phyloP scores from a whole-genome alignment of 23 red algal genomes.

The Gracilaria gracilis region DNA sequence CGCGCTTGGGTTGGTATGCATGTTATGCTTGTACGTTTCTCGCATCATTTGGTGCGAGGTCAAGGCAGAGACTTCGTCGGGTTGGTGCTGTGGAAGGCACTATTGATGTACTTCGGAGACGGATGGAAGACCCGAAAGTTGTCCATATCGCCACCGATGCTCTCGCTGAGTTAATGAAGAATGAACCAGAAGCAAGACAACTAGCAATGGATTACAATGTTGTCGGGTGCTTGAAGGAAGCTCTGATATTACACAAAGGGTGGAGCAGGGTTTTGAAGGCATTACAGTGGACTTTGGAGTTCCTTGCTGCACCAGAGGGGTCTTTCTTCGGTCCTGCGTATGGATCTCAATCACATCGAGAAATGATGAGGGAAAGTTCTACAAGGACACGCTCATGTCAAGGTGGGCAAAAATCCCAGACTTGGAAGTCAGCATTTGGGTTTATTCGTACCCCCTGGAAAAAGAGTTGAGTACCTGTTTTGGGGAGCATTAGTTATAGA shows the following conservation, averaged over 20 bases:
- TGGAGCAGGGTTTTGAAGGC: constrained; percentile 33
- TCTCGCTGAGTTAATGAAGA: constrained; percentile 62
- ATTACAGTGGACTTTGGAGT: constrained; percentile 65
- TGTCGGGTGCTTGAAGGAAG: constrained; percentile 13
- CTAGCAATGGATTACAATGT: constrained; percentile 5
- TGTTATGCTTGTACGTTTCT: constrained; percentile 64
- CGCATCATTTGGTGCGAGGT: constrained; percentile 54
- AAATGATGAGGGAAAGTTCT: background rate
- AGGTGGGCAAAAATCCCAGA: background rate
- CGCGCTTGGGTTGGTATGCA: constrained; percentile 50
- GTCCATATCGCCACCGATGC: constrained; percentile 59
- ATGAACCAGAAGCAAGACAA: constrained; percentile 43
- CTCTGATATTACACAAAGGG: constrained; percentile 31
- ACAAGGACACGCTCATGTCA: background rate
- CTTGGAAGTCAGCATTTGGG: background rate
- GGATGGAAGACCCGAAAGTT: constrained; percentile 54
- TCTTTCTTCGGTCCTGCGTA: background rate
- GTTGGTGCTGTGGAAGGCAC: constrained; percentile 51
- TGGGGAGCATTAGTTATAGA: background rate
- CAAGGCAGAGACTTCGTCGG: constrained; percentile 43
- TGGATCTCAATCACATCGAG: background rate
- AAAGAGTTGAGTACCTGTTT: background rate
- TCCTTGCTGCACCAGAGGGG: constrained; percentile 1
- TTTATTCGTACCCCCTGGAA: background rate
- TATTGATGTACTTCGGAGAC: constrained; percentile 21